phyloP scores from a whole-genome alignment of 768 basidiomycete genomes.

The Leucocoprinus leucothites region DNA sequence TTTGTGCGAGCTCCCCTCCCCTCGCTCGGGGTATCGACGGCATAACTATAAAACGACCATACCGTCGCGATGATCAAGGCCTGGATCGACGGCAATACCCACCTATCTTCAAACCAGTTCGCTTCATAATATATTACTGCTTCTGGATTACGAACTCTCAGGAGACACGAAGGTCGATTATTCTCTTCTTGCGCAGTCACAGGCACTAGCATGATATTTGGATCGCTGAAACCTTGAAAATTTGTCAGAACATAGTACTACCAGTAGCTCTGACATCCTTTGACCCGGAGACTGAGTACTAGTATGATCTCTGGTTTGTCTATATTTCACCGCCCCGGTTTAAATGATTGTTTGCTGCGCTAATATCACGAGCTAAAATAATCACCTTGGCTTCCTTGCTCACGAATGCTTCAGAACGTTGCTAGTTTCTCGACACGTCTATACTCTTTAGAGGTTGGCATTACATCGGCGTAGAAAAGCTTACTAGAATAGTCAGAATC shows the following conservation, averaged over 20 bases:
- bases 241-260: neutral
- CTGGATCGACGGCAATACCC: slow-evolving; percentile 7
- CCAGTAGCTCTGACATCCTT: neutral
- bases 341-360: neutral
- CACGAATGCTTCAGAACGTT: neutral
- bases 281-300: neutral
- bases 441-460: neutral
- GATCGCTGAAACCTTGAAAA: neutral
- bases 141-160: slow-evolving; percentile 9
- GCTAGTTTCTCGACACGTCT: neutral
- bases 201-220: neutral
- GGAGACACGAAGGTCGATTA: neutral
- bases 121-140: slow-evolving; percentile 4
- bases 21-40: neutral
- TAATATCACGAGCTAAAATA: neutral
- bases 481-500: slow-evolving; percentile 4
- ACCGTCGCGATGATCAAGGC: slow-evolving; percentile 10
- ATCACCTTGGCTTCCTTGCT: slow-evolving; percentile 1
- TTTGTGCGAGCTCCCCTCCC: neutral
- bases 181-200: neutral
- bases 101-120: slow-evolving; percentile 9
- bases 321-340: neutral
- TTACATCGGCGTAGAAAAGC: slow-evolving; percentile 8
- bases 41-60: neutral
- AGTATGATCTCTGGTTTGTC: neutral